phyloP scores from a whole-genome alignment of 768 basidiomycete genomes.

The Agaricus blazei region DNA sequence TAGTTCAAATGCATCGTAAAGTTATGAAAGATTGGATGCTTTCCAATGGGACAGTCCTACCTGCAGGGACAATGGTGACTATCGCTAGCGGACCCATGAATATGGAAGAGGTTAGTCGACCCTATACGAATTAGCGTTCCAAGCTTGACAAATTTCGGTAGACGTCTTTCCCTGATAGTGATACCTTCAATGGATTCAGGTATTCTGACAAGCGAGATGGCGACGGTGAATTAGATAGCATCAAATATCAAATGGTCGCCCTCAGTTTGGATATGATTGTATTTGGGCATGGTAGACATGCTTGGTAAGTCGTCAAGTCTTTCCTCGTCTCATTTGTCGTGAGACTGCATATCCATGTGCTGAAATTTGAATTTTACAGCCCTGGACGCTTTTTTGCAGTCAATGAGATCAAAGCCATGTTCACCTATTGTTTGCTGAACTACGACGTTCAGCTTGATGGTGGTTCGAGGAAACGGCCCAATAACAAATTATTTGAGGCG shows the following conservation, averaged over 20 bases:
- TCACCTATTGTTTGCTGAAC: slow-evolving; percentile 31
- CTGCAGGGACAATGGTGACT: slow-evolving; percentile 20
- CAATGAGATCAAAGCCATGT: slow-evolving; percentile 37
- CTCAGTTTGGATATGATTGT: slow-evolving; percentile 24
- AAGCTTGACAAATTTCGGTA: not conserved
- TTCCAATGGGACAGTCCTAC: slow-evolving; percentile 22
- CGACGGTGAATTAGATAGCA: slow-evolving; percentile 20
- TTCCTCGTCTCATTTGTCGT: too few species aligned
- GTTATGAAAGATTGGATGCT: slow-evolving; percentile 22
- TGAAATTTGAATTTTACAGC: slow-evolving; percentile 10
- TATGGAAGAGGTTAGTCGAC: slow-evolving; percentile 16
- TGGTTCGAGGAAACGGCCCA: slow-evolving; percentile 1
- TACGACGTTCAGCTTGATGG: slow-evolving; percentile 30
- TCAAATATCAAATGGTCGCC: slow-evolving; percentile 30
- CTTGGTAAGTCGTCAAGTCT: slow-evolving; percentile 17
- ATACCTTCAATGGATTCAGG: slow-evolving; percentile 41
- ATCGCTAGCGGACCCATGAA: slow-evolving; percentile 19
- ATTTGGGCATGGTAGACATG: slow-evolving; percentile 36
- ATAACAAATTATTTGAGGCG: not conserved
- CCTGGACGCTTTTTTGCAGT: slow-evolving; percentile 44
- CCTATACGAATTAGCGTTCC: not conserved
- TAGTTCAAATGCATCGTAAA: slow-evolving; percentile 20
- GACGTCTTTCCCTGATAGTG: slow-evolving; percentile 36
- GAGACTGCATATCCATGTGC: too few species aligned
- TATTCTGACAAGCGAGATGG: slow-evolving; percentile 34